phyloP scores from a whole-genome alignment of 2,329 filamentous ascomycete genomes.

The Alternaria sp. region DNA sequence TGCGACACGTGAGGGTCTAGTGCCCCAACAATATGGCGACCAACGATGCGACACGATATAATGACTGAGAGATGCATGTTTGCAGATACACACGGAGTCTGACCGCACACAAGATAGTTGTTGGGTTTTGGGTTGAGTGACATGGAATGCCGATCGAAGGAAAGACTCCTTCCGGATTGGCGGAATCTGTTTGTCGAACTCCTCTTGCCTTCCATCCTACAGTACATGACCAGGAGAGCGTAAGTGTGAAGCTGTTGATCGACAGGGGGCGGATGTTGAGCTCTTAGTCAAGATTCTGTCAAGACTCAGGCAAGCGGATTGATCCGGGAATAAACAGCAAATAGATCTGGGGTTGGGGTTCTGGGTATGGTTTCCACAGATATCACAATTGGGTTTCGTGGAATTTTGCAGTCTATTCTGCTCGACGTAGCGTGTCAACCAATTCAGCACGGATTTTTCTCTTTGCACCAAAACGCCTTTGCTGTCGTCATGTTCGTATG shows the following conservation, averaged over 20 bases:
- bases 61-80: constrained; percentile 1
- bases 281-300: neutral
- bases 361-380: neutral
- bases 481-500: constrained; percentile 29
- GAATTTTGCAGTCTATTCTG: constrained; percentile 29
- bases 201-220: neutral
- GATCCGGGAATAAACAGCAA: neutral
- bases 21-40: neutral
- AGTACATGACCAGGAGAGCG: neutral
- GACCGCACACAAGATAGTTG: neutral
- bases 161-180: neutral
- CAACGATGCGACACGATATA: constrained; percentile 1
- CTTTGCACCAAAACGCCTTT: constrained; percentile 37
- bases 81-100: neutral
- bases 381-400: constrained; percentile 16
- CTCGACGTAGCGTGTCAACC: constrained; percentile 33
- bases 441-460: constrained; percentile 36
- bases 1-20: neutral
- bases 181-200: neutral
- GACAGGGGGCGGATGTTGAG: neutral
- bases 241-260: neutral
- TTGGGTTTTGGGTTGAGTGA: neutral
- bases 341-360: neutral
- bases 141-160: neutral
- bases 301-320: neutral